phyloP scores from a whole-genome alignment of 192 early-diverging fungal species.

The Jimgerdemannia lactiflua region DNA sequence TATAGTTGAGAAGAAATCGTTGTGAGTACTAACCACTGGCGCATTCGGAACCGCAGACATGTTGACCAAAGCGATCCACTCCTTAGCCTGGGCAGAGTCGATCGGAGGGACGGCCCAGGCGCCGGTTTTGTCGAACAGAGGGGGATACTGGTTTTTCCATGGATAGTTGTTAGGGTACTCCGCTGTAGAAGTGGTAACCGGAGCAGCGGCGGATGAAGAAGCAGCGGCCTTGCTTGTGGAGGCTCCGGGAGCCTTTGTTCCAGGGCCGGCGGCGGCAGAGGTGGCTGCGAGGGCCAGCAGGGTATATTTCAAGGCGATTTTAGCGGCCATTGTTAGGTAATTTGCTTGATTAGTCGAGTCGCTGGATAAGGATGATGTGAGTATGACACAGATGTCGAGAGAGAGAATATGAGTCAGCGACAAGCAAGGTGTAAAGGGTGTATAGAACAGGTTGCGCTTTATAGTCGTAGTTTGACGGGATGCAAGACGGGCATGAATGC shows the following conservation, averaged over 20 bases:
- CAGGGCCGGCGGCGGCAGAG: background rate
- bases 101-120: constrained; percentile 24
- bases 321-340: background rate
- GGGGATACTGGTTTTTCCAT: background rate
- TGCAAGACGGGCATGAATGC: too few species aligned
- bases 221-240: background rate
- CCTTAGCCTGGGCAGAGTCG: constrained; percentile 11
- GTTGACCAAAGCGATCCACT: constrained; percentile 25
- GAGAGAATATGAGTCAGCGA: too few species aligned
- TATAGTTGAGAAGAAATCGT: constrained; percentile 1
- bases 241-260: too few species aligned
- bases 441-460: background rate
- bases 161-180: constrained; percentile 7
- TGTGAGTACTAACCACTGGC: constrained; percentile 23
- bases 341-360: background rate
- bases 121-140: constrained; percentile 21
- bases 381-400: background rate
- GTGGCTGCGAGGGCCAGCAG: background rate
- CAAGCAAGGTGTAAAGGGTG: background rate
- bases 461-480: background rate
- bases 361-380: background rate
- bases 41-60: constrained; percentile 29
- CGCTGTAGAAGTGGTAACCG: background rate
- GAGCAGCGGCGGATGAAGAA: background rate
- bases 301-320: background rate